Conservation (phyloP, 192 early-diverging fungal species). For the Tieghemiomyces parasiticus region DNA sequence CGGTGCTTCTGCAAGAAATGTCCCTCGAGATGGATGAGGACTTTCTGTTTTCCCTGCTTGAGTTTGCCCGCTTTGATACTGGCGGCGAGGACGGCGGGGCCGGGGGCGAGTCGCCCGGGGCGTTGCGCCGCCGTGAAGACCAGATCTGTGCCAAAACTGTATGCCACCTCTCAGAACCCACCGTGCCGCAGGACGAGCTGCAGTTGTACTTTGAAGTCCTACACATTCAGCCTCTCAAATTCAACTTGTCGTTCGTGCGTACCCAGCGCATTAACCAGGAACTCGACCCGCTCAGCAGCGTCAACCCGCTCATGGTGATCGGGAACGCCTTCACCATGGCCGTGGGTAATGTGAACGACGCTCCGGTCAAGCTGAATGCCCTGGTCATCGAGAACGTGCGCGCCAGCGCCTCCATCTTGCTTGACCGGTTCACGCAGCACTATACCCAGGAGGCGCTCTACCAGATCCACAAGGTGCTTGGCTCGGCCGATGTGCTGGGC, state of each 20-base stretch:
- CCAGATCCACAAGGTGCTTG: constrained; percentile 72
- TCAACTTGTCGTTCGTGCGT: constrained; percentile 92
- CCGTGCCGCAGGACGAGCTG: constrained; percentile 43
- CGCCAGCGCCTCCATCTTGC: constrained; percentile 54
- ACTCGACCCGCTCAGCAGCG: constrained; percentile 11
- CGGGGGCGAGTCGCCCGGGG: too few relatives aligned
- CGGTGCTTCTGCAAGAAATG: constrained; percentile 81
- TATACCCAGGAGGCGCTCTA: constrained; percentile 85
- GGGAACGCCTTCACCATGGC: constrained; percentile 91
- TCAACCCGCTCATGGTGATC: constrained; percentile 42
- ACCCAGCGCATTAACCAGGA: constrained; percentile 41
- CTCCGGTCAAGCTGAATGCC: constrained; percentile 78
- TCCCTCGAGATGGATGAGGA: constrained; percentile 91
- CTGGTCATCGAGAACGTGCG: constrained; percentile 79
- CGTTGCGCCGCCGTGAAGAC: not conserved
- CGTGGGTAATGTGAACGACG: constrained; percentile 92
- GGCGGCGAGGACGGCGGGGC: constrained; percentile 20
- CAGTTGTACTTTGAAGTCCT: constrained; percentile 91
- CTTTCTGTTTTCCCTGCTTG: constrained; percentile 69
- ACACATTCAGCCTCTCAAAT: constrained; percentile 83
- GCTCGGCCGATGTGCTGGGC: constrained; percentile 92
- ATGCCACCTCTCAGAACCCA: constrained; percentile 43
- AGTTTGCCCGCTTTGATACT: constrained; percentile 72
- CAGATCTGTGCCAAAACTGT: constrained; percentile 11
- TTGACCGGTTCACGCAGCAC: constrained; percentile 66